Evolutionary conservation across 2,329 filamentous ascomycete genomes (phyloP).

Genomic region (Juglanconis oblonga): DNA sequence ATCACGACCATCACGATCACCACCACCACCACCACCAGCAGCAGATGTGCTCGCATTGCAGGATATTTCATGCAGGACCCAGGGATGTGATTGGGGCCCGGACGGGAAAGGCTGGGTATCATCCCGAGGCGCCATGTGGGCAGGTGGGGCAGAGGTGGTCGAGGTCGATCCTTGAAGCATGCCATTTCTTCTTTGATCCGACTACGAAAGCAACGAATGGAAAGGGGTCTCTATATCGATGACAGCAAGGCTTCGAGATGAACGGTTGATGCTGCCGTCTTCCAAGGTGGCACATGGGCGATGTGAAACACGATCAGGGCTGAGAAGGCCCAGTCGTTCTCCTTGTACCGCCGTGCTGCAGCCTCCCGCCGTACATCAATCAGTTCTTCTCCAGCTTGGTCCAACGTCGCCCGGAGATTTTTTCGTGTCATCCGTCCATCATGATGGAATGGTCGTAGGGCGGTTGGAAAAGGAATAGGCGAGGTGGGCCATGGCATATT

Average conservation of each 20-base stretch:
- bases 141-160: not conserved
- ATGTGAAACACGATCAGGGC: not conserved
- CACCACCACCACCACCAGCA: too few relatives aligned
- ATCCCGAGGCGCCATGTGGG: constrained; percentile 5
- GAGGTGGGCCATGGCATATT: not conserved
- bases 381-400: not conserved
- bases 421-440: not conserved
- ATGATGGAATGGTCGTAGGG: not conserved
- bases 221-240: too few relatives aligned
- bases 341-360: constrained; percentile 7
- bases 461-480: not conserved
- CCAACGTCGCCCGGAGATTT: not conserved
- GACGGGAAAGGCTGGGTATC: constrained; percentile 1
- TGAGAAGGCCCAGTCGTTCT: not conserved
- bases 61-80: constrained; percentile 2
- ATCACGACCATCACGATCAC: too few relatives aligned
- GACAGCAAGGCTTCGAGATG: too few relatives aligned
- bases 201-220: too few relatives aligned
- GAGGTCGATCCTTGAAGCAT: not conserved
- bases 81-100: constrained; percentile 1
- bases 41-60: not conserved
- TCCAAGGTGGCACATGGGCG: not conserved
- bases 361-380: not conserved
- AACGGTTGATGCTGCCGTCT: not conserved
- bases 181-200: too few relatives aligned